Conservation (phyloP, 192 early-diverging fungal species). For the Coemansia sp. region DNA sequence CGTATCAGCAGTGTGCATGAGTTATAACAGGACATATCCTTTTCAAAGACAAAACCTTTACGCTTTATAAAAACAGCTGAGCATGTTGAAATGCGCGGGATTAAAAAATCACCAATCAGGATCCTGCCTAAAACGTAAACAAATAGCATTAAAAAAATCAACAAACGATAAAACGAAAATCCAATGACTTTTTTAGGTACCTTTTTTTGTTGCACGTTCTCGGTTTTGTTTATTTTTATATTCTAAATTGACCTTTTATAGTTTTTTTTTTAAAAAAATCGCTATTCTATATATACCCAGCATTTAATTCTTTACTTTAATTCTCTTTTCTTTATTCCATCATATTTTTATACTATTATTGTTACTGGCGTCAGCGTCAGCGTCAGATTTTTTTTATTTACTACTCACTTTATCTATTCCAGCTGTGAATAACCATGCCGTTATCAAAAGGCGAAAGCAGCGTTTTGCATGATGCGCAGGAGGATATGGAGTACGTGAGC, state of each 20-base stretch:
- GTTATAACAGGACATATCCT: too few species aligned
- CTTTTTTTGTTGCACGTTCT: neutral
- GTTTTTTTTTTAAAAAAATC: neutral
- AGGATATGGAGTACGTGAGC: neutral
- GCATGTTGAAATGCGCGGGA: neutral
- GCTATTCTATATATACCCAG: too few species aligned
- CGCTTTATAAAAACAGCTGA: too few species aligned
- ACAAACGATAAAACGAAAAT: neutral
- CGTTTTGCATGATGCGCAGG: neutral
- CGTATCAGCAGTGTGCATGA: too few species aligned
- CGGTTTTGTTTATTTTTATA: neutral
- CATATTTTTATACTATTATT: too few species aligned
- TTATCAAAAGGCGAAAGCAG: neutral
- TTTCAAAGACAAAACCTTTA: too few species aligned
- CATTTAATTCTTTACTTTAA: too few species aligned
- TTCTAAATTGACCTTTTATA: neutral
- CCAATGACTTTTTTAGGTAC: neutral
- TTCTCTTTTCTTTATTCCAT: too few species aligned
- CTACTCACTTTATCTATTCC: constrained; percentile 17
- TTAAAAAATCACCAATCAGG: neutral
- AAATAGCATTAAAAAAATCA: neutral
- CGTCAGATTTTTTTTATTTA: neutral
- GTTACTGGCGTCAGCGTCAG: too few species aligned
- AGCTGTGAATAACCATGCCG: neutral
- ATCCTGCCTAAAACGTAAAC: neutral